A percentile compares a stretch with the other conserved stretches of the same genome.
phyloP scores from a whole-genome alignment of 2,329 filamentous ascomycete species.

The Colletotrichum euphorbiae region DNA sequence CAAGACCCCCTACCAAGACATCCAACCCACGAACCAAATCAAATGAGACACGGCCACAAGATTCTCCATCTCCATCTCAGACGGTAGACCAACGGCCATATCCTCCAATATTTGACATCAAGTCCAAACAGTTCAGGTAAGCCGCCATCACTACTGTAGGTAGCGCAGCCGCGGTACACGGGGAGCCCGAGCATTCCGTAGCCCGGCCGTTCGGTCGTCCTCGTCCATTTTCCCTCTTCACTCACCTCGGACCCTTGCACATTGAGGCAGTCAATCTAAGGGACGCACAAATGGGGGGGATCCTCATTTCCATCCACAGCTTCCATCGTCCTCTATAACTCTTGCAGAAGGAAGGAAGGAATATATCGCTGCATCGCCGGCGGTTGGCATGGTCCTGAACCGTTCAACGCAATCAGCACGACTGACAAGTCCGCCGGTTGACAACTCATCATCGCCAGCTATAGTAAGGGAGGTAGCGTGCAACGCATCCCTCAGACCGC shows the following conservation, averaged over 20 bases:
- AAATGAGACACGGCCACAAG: not conserved
- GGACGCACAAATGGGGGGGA: not conserved
- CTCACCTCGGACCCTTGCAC: not conserved
- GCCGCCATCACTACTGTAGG: not conserved
- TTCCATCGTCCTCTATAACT: conserved; percentile 5
- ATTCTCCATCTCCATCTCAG: too few species aligned
- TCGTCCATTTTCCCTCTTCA: conserved; percentile 20
- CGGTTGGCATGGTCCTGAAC: too few species aligned
- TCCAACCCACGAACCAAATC: not conserved
- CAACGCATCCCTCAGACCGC: conserved; percentile 1
- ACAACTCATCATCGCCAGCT: conserved; percentile 14
- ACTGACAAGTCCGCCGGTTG: not conserved
- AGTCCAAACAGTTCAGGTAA: not conserved
- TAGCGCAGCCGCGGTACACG: conserved; percentile 28
- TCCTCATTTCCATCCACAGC: not conserved
- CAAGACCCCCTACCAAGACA: conserved; percentile 16
- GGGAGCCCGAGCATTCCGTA: conserved; percentile 27
- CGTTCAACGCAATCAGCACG: too few species aligned
- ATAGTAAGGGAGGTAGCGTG: not conserved
- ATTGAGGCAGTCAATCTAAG: not conserved
- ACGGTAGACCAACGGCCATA: not conserved
- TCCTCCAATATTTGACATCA: conserved; percentile 1
- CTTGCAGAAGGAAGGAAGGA: not conserved
- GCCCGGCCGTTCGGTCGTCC: conserved; percentile 22
- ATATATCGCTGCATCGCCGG: conserved; percentile 4